A percentile compares a stretch with the other conserved stretches of the same genome.
Conservation (phyloP, 306 rosid genomes). For the Prunus padus region DNA sequence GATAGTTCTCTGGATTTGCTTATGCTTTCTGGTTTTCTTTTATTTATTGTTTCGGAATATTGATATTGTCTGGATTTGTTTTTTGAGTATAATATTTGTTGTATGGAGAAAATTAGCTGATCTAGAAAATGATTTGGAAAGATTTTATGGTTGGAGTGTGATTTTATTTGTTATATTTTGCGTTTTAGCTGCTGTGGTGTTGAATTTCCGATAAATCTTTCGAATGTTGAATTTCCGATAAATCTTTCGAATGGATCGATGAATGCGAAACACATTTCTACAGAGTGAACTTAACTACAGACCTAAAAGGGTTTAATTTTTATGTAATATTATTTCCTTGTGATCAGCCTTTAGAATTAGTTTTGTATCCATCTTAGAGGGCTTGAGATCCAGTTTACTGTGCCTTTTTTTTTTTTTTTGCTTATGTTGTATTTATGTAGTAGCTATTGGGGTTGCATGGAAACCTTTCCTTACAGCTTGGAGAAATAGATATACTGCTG, state of each 20-base stretch:
- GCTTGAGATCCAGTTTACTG: background rate
- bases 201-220: background rate
- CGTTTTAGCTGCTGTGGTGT: background rate
- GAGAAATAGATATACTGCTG: background rate
- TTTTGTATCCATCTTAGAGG: background rate
- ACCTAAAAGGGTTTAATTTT: background rate
- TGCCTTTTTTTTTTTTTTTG: background rate
- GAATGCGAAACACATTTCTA: background rate
- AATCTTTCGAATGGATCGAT: background rate
- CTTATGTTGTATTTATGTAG: background rate
- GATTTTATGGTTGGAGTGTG: background rate
- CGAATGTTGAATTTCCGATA: background rate
- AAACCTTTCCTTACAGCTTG: background rate
- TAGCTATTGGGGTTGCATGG: background rate
- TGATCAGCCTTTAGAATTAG: background rate
- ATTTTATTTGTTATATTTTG: background rate
- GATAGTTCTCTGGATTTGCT: background rate
- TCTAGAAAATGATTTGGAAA: background rate
- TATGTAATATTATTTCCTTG: background rate
- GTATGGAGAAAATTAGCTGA: background rate
- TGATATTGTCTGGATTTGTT: no score
- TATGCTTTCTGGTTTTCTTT: background rate
- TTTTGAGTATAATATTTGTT: no score
- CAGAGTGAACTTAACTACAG: background rate
- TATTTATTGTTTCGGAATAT: no score